Base-by-base conservation (phyloP, 192 early-diverging fungal genomes). In the Dissophora ornata region DNA sequence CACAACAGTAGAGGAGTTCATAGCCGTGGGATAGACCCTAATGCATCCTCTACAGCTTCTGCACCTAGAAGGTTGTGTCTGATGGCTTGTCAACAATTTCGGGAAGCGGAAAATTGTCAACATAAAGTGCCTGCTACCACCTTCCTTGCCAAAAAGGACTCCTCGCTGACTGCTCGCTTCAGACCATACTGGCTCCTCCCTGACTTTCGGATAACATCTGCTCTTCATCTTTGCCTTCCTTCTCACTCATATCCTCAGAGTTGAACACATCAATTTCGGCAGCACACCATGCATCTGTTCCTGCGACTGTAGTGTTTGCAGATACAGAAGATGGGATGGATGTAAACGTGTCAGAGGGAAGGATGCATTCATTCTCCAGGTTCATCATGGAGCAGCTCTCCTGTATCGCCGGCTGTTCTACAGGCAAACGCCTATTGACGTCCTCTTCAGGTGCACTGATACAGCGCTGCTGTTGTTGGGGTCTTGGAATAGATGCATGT, bases 151-250 rank as follows among this genome's bases (percentile, higher is more conserved):
- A 71, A 49, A 19, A 71, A 57, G 13, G 69, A 62, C n/a, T 71
- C 69, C 12, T 48, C 59, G 29, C 66, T 68, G 3, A 57, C 38
- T 1, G 66, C 66, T 1, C 55, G 66, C 47, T 46, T 68, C 15
- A 66, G 9, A 40, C 47, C 34, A 55, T 38, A 9, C 19, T 38
- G 21, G 18, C n/a, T 25, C 13, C 8, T n/a, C n/a, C n/a, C n/a
- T n/a, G n/a, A n/a, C n/a, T n/a, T n/a, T n/a, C n/a, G n/a, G n/a
- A n/a, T n/a, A n/a, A n/a, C 13, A 36, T 38, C 22, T 29, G 42
- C 19, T 7, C 34, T 16, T 49, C 25, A 53, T 36, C 9, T 15
- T 26, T 3, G 22, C 24, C 5, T 45, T 34, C 3, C n/a, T 8
- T 26, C 11, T 34, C 7, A 18, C 5, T 26, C 11, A n/a, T 11